phyloP scores from a whole-genome alignment of 2,329 filamentous ascomycete genomes.

The Stagonosporopsis chrysanthemi region DNA sequence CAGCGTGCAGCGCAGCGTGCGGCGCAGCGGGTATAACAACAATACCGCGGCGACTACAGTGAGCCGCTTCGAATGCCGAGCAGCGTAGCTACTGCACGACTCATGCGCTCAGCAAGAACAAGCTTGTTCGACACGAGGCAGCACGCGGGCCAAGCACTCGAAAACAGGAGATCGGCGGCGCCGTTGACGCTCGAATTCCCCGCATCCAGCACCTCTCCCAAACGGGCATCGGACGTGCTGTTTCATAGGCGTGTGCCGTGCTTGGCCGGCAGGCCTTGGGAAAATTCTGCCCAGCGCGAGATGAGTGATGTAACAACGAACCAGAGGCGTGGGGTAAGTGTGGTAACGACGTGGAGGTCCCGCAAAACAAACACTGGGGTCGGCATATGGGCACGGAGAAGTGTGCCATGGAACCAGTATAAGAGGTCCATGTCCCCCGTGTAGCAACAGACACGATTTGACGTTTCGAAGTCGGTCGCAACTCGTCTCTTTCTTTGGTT shows the following conservation, averaged over 20 bases:
- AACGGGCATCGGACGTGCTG: constrained; percentile 5
- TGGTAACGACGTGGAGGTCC: constrained; percentile 19
- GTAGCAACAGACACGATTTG: constrained; percentile 8
- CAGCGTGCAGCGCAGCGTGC: neutral
- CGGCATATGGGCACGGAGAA: constrained; percentile 15
- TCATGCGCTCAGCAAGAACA: neutral
- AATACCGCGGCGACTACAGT: neutral
- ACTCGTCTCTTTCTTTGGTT: neutral
- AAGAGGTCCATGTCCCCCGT: constrained; percentile 4
- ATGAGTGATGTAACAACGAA: constrained; percentile 19
- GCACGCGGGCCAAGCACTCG: neutral
- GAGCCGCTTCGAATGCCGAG: too few species aligned
- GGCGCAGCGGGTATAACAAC: neutral
- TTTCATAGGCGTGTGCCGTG: constrained; percentile 9
- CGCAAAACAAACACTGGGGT: constrained; percentile 14
- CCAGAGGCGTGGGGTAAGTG: constrained; percentile 17
- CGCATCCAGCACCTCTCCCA: constrained; percentile 15
- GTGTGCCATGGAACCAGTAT: constrained; percentile 1
- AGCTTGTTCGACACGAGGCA: neutral
- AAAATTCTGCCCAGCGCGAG: constrained; percentile 18
- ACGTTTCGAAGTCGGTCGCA: constrained; percentile 15
- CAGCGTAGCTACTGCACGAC: neutral
- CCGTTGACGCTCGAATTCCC: constrained; percentile 17
- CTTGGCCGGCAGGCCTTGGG: constrained; percentile 10
- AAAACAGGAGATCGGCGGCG: constrained; percentile 13